phyloP scores from a whole-genome alignment of 2,329 filamentous ascomycete species.

The Thielaviopsis populi region DNA sequence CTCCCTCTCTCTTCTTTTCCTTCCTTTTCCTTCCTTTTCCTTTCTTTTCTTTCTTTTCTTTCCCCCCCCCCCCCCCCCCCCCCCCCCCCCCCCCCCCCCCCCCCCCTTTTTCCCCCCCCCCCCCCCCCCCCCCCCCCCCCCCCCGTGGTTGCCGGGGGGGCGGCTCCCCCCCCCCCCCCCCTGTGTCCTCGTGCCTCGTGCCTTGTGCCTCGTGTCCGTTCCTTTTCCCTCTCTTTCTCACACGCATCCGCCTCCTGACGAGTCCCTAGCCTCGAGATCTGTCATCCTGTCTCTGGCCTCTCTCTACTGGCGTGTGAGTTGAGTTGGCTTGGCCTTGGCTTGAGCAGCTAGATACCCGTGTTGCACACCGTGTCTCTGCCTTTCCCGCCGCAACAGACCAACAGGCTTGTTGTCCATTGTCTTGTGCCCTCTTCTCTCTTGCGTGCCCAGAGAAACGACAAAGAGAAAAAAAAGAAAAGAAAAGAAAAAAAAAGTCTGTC shows the following conservation, averaged over 20 bases:
- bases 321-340: no score
- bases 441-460: not conserved
- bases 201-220: not conserved
- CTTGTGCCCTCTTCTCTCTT: not conserved
- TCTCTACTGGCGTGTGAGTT: not conserved
- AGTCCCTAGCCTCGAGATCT: not conserved
- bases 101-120: not conserved
- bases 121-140: not conserved
- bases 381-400: not conserved
- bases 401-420: not conserved
- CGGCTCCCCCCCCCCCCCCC: not conserved
- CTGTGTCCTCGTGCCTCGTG: not conserved
- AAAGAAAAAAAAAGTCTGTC: not conserved
- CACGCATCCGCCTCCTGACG: not conserved
- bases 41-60: not conserved
- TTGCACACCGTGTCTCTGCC: slow-evolving; percentile 4
- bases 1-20: not conserved
- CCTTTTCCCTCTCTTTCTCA: not conserved
- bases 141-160: no score
- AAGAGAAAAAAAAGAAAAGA: not conserved
- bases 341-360: not conserved
- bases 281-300: not conserved
- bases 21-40: not conserved
- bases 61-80: not conserved
- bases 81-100: not conserved